phyloP scores from a whole-genome alignment of 2,329 filamentous ascomycete species.

The Thielaviopsis populi region DNA sequence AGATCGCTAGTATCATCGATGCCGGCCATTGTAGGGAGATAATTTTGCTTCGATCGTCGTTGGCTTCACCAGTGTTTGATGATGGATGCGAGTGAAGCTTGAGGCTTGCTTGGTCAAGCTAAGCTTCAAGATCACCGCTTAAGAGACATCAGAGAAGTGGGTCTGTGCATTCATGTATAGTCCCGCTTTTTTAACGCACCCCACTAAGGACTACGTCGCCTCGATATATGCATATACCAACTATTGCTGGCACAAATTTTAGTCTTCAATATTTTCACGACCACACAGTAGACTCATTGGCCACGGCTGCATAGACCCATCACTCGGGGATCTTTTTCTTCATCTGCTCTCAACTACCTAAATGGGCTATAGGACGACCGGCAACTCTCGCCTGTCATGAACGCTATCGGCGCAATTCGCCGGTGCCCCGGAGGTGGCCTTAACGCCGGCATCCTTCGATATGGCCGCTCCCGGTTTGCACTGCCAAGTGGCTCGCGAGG shows the following conservation, averaged over 20 bases:
- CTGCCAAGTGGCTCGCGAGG: background rate
- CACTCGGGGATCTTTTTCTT: background rate
- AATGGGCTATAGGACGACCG: background rate
- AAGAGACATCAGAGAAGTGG: slow-evolving; percentile 3
- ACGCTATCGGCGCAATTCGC: background rate
- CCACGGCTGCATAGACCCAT: background rate
- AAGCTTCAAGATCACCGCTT: background rate
- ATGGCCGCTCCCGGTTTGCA: background rate
- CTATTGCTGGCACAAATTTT: background rate
- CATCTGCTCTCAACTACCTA: background rate
- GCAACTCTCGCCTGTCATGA: background rate
- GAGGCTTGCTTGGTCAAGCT: background rate
- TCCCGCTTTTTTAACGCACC: background rate
- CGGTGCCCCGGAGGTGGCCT: background rate
- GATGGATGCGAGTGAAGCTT: background rate
- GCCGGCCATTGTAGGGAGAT: background rate
- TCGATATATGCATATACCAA: background rate
- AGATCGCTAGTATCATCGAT: slow-evolving; percentile 20
- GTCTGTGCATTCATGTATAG: background rate
- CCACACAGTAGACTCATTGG: background rate
- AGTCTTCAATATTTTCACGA: background rate
- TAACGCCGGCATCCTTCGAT: background rate
- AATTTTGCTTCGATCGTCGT: background rate
- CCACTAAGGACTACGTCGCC: background rate
- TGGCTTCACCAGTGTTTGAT: background rate